Conservation (phyloP, 1,284 basidiomycete genomes). For the Apiotrichum gamsii region DNA sequence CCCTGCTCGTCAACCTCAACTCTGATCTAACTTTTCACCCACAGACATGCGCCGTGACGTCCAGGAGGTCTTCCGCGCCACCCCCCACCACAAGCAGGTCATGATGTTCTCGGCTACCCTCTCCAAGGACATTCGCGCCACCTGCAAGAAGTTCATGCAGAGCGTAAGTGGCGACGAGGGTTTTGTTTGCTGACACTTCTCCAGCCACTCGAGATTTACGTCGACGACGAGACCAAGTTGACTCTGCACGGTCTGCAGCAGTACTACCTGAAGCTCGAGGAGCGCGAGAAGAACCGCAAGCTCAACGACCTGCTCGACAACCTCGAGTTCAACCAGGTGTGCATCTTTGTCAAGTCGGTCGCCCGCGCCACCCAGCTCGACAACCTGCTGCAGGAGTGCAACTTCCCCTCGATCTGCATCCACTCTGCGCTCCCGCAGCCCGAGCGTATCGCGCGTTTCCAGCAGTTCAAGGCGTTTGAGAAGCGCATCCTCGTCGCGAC, state of each 20-base stretch:
- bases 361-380: constrained; percentile 94
- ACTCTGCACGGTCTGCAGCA: constrained; percentile 98
- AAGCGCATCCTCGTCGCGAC: constrained; percentile 98
- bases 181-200: not conserved
- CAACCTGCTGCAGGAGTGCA: constrained; percentile 92
- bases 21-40: constrained; percentile 9
- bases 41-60: constrained; percentile 99
- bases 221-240: constrained; percentile 98
- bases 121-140: constrained; percentile 91
- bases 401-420: constrained; percentile 97
- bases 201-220: constrained; percentile 98
- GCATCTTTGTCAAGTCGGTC: constrained; percentile 98
- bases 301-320: constrained; percentile 93
- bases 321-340: constrained; percentile 99
- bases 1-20: too few species aligned
- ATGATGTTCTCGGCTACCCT: constrained; percentile 99
- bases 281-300: constrained; percentile 94
- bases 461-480: constrained; percentile 98
- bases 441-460: constrained; percentile 96
- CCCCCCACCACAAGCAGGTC: constrained; percentile 99
- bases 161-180: constrained; percentile 58
- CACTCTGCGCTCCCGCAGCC: constrained; percentile 92
- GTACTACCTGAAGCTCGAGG: constrained; percentile 95
- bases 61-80: constrained; percentile 98
- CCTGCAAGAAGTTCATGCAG: constrained; percentile 99